Evolutionary conservation across 306 rosid genomes (phyloP), one percentile per base, ranked within the genome.

Genomic region (Begonia fuchsioides): DNA sequence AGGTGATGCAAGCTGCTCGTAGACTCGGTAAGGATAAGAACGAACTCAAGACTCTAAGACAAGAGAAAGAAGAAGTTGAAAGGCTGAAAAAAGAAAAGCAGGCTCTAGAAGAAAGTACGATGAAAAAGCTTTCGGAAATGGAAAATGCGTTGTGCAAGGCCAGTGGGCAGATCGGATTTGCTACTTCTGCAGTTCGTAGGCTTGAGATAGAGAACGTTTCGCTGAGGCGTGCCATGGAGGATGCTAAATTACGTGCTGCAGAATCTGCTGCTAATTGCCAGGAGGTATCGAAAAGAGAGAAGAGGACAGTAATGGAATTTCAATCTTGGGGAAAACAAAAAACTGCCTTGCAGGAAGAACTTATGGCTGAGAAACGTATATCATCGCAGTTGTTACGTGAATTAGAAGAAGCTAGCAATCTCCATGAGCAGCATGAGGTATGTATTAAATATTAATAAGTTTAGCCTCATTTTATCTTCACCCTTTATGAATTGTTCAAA

Each of bases 1-100:
- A 84, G 75, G 87, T 90, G 49, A 81, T 84, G 97, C 95, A 90
- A 68, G 95, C 95, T 60, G 94, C 97, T 39, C 76, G 85, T 58
- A 71, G 93, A 61, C 72, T 90, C 65, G 57, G 94, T 55, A 84
- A 81, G 77, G 95, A 90, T 67, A 90, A 76, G 68, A 82, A 73
- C 26, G 92, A 84, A 58, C 92, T 84, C 8, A 84, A 72, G 76
- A 67, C 71, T 38, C 68, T 90, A 43, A 81, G 80, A 56, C 80
- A 74, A 75, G 97, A 90, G 73, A 81, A 75, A 67, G 97, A 90
- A 35, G 97, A 90, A 63, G 82, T 76, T 47, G 93, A 90, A 18
- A 88, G 92, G 32, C 69, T 78, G 54, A 81, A 75, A 59, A 84
- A 74, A 66, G 97, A 84, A 75, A 90, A 79, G 70, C 78, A 78